A percentile compares a stretch with the other conserved stretches of the same genome.
Evolutionary conservation across 2,329 filamentous ascomycete genomes (phyloP).

Genomic region (Aspergillaceae sp.): DNA sequence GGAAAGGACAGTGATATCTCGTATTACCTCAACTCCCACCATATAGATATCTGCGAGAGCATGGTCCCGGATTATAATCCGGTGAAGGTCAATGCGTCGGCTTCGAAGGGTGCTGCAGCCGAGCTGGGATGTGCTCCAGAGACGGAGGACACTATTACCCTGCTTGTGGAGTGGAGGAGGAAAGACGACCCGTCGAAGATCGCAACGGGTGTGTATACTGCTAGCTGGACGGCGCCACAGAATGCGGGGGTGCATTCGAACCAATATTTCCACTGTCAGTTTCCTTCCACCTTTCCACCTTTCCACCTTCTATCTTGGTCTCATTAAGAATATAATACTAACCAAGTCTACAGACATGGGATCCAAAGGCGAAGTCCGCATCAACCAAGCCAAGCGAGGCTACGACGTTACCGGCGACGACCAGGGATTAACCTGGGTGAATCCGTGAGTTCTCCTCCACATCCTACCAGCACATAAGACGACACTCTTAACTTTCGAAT

Average conservation of each 20-base stretch:
- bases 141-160: constrained; percentile 88
- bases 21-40: constrained; percentile 93
- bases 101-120: constrained; percentile 69
- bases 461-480: too few species aligned
- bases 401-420: constrained; percentile 90
- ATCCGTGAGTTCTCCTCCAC: constrained; percentile 49
- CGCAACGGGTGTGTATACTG: constrained; percentile 84
- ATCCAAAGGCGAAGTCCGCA: constrained; percentile 70
- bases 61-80: constrained; percentile 81
- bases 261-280: constrained; percentile 79
- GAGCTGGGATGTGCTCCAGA: constrained; percentile 66
- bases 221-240: constrained; percentile 89
- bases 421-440: constrained; percentile 67
- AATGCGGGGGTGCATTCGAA: constrained; percentile 92
- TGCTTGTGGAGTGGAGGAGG: constrained; percentile 82
- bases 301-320: not conserved
- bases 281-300: not conserved
- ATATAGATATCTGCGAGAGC: constrained; percentile 84
- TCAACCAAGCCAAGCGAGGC: constrained; percentile 88
- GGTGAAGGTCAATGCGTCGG: constrained; percentile 69
- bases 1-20: constrained; percentile 87
- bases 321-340: not conserved
- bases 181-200: constrained; percentile 58
- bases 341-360: constrained; percentile 52
- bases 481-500: constrained; percentile 61